These are phyloP conservation scores for Ceratocystis ficicola DNA, from an alignment of 2,329 filamentous ascomycete genomes.

Conservation along the genomic window DNA sequence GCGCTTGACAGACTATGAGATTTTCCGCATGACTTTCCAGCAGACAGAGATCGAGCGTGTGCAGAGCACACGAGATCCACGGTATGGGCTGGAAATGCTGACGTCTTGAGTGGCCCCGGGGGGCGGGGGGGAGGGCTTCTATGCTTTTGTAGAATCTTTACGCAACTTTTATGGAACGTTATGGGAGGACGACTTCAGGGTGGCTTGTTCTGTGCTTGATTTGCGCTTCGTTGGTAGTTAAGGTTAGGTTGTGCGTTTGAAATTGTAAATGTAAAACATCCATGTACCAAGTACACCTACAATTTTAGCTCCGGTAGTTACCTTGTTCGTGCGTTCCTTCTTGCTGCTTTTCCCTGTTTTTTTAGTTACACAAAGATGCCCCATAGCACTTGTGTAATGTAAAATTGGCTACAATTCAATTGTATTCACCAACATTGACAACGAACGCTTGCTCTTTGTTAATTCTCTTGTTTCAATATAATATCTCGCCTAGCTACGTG, in stretches of 20 bases:
- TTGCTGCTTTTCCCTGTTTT: too few species aligned
- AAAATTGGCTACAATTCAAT: neutral
- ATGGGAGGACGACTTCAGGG: neutral
- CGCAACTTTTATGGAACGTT: neutral
- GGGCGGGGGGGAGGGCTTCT: neutral
- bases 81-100: conserved; percentile 43
- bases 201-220: neutral
- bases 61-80: conserved; percentile 41
- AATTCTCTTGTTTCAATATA: too few species aligned
- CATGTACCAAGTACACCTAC: too few species aligned
- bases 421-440: too few species aligned
- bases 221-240: neutral
- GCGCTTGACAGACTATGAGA: conserved; percentile 35
- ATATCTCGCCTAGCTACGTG: too few species aligned
- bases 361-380: too few species aligned
- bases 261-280: too few species aligned
- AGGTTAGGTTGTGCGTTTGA: neutral
- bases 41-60: conserved; percentile 39
- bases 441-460: too few species aligned
- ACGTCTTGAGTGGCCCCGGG: conserved; percentile 23
- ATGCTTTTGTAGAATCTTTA: neutral
- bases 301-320: too few species aligned
- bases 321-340: too few species aligned
- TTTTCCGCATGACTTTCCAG: conserved; percentile 44
- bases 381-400: neutral